These are phyloP conservation scores for Sphenostylis stenocarpa DNA, from an alignment of 306 rosid species.

Conservation along the genomic window DNA sequence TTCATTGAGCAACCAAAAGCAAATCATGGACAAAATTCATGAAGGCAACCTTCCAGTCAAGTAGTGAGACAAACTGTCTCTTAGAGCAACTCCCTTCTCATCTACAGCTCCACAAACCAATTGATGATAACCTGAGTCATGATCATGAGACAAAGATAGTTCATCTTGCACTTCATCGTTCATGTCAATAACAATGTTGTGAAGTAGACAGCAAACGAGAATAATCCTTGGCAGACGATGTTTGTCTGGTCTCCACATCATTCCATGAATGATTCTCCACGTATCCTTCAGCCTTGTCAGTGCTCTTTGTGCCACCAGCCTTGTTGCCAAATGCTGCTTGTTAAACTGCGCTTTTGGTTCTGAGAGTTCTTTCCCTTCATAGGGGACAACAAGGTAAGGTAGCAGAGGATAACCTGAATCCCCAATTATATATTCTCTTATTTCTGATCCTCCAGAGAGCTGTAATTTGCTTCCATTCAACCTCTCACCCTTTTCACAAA, in stretches of 20 bases:
- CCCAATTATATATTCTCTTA: slow-evolving; percentile 77
- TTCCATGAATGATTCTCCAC: slow-evolving; percentile 91
- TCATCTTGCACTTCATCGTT: slow-evolving; percentile 58
- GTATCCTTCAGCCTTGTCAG: slow-evolving; percentile 71
- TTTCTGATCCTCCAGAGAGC: slow-evolving; percentile 55
- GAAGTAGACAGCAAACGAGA: slow-evolving; percentile 90
- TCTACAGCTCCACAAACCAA: slow-evolving; percentile 63
- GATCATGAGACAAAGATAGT: slow-evolving; percentile 54
- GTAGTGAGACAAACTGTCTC: slow-evolving; percentile 66
- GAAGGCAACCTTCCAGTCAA: slow-evolving; percentile 48
- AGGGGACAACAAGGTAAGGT: slow-evolving; percentile 81
- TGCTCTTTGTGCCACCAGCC: slow-evolving; percentile 72
- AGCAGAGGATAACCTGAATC: slow-evolving; percentile 80
- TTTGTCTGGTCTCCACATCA: slow-evolving; percentile 96
- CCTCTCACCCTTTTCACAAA: slow-evolving; percentile 65
- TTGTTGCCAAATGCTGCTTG: slow-evolving; percentile 57
- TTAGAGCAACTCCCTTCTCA: slow-evolving; percentile 56
- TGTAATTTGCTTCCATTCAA: slow-evolving; percentile 59
- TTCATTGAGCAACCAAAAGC: slow-evolving; percentile 31
- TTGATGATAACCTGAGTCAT: slow-evolving; percentile 71
- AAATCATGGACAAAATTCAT: slow-evolving; percentile 32
- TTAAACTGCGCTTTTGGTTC: slow-evolving; percentile 61
- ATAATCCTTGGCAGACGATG: slow-evolving; percentile 87
- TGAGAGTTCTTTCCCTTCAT: slow-evolving; percentile 66
- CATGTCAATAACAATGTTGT: slow-evolving; percentile 79